Percentiles rank a stretch among this genome's conserved stretches.
Evolutionary conservation across 129 eudicot genomes (phyloP).

Genomic region (Helichrysum umbraculigerum): DNA sequence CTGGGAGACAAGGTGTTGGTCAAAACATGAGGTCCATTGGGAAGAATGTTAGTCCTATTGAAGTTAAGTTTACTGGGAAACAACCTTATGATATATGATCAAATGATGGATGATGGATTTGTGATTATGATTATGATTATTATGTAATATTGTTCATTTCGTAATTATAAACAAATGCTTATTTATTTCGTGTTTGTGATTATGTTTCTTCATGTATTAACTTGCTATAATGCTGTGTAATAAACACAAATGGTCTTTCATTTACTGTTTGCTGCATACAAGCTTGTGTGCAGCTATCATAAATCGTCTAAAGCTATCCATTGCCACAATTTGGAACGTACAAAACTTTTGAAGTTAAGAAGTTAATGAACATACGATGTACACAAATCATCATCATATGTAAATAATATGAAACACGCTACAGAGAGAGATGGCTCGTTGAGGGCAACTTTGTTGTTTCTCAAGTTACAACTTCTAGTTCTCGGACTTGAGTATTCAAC

Average conservation of each 20-base stretch:
- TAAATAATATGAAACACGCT: not conserved
- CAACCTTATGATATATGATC: constrained; percentile 64
- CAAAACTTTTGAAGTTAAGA: not conserved
- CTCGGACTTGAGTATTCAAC: constrained; percentile 54
- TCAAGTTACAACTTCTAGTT: constrained; percentile 47
- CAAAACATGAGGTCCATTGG: constrained; percentile 88
- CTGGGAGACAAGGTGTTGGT: constrained; percentile 88
- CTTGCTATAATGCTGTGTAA: too few species aligned
- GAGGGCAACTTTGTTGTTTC: not conserved
- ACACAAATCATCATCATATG: not conserved
- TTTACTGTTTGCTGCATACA: too few species aligned
- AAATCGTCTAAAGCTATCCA: too few species aligned
- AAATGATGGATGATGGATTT: not conserved
- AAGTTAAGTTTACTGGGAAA: constrained; percentile 96
- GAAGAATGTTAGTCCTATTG: constrained; percentile 90
- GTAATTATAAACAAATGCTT: constrained; percentile 17
- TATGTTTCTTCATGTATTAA: not conserved
- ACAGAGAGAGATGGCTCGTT: not conserved
- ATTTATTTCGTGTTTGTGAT: constrained; percentile 13
- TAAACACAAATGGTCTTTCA: too few species aligned
- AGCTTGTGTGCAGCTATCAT: too few species aligned
- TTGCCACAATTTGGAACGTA: not conserved
- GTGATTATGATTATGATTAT: constrained; percentile 29
- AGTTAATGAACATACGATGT: not conserved
- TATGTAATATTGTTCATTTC: constrained; percentile 14